These are phyloP conservation scores for Colletotrichum incanum DNA, from an alignment of 2,329 filamentous ascomycete species.

Conservation along the genomic window DNA sequence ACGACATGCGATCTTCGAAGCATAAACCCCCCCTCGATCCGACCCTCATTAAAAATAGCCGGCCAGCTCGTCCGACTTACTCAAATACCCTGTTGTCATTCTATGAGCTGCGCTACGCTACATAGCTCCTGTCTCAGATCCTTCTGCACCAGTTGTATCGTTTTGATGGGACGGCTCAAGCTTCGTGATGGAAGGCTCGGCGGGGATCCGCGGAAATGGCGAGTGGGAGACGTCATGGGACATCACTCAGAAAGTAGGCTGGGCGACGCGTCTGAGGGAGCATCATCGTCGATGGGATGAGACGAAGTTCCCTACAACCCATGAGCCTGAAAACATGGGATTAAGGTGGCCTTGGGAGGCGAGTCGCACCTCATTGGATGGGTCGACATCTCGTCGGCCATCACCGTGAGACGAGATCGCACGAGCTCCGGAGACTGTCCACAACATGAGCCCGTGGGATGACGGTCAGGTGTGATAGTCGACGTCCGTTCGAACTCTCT, in stretches of 20 bases:
- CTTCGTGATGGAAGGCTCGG: background rate
- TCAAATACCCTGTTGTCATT: slow-evolving; percentile 19
- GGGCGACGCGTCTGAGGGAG: too few relatives aligned
- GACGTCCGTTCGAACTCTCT: background rate
- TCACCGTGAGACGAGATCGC: background rate
- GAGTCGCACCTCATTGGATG: background rate
- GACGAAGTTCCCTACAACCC: background rate
- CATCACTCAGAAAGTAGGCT: background rate
- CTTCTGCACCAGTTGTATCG: background rate
- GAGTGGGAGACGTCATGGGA: background rate
- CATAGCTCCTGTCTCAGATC: background rate
- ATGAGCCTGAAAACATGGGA: background rate
- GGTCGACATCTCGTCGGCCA: background rate
- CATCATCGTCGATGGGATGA: background rate
- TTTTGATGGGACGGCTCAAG: background rate
- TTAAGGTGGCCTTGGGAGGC: background rate
- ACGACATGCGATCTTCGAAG: slow-evolving; percentile 1
- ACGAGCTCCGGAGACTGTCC: background rate
- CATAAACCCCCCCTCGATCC: too few relatives aligned
- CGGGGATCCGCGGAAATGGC: background rate
- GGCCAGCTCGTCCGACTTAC: background rate
- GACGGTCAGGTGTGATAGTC: background rate
- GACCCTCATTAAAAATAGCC: background rate
- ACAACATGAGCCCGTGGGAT: background rate
- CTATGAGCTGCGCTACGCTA: background rate